Evolutionary conservation across 257 asterid species (phyloP), one percentile per base, ranked within the genome.

Genomic region (Knoxia roxburghii): DNA sequence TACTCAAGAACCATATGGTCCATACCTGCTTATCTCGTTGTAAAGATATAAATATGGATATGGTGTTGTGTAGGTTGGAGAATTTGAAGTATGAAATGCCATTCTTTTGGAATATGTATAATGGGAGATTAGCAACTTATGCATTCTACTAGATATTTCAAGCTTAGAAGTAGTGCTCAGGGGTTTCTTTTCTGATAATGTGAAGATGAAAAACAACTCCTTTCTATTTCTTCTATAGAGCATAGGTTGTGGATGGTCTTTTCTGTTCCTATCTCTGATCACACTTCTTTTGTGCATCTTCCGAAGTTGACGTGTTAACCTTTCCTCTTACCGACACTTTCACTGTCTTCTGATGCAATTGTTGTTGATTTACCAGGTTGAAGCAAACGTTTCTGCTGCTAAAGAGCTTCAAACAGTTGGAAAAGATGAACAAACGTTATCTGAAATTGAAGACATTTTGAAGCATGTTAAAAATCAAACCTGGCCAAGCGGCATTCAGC

Each of bases 401-500:
- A 65, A 55, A 37, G 96, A 94, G 73, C 68, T 85, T 3, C 80
- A 80, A 30, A 81, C 74, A 1, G 63, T 67, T 9, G 96, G 91
- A 56, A 83, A 71, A 78, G 96, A 90, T 64, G 80, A 88, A 64
- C 73, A 77, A 62, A 60, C 80, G 32, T 73, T 94, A 43, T 68
- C 84, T 2, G 95, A 86, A 75, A 61, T 93, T 26, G 85, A 85
- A 68, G 72, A 56, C 62, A 88, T 93, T 70, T 80, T 93, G 73
- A 83, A 85, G 71, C 88, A 85, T 33, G 97, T 94, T 77, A 94
- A 94, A 82, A 90, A 88, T 72, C 88, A 85, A 64, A 87, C 99
- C 49, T 90, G 99, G 99, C 95, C 91, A 9, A 94, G 97, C 33
- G 99, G 99, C 43, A 81, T 89, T 73, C 87, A 77, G 64, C 79